Base-by-base conservation (phyloP, 1,284 basidiomycete species). In the Trichosporon faecale region DNA sequence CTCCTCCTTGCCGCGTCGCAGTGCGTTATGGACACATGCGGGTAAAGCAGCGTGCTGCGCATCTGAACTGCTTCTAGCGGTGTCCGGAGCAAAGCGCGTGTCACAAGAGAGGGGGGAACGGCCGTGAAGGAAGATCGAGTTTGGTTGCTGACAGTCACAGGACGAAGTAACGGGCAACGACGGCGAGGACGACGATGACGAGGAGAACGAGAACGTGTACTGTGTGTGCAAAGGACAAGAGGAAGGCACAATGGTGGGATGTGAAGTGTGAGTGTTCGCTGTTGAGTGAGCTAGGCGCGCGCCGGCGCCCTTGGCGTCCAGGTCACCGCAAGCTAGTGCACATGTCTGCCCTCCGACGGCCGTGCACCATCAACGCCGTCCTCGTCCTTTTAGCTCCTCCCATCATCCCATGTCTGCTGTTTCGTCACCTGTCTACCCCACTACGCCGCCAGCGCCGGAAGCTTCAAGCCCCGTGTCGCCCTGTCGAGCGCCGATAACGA, bases 221-320 rank as follows among this genome's bases (percentile, higher is more conserved):
- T 82, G 82, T 60, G 70, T 82, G 46, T 83, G 82, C 70, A 71
- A 76, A 27, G 80, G 77, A 64, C 77, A 79, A 23, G 80, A 82
- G 25, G 78, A 79, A n/a, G 80, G 79, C 9, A 72, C 71, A 0
- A 80, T 80, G 77, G 70, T 83, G 1, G 81, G 77, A 6, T 83
- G 82, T 66, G 82, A 83, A 52, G 70, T 68, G 76, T 81, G 66
- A 66, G 76, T 74, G 6, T 21, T 63, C 18, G 14, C 29, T 46
- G 35, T 21, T 27, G 46, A 52, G 27, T 44, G 8, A 29, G 18
- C 2, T 55, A 49, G 49, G 29, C 52, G 57, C 23, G 18, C 57
- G 27, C 27, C 14, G 57, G 27, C 57, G 57, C 27, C 57, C 18
- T n/a, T 31, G 57, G 57, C 57, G 29, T 18, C 57, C 57, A 11